These are phyloP conservation scores for Rhodotorula taiwanensis DNA, from an alignment of 768 basidiomycete species.

Conservation along the genomic window DNA sequence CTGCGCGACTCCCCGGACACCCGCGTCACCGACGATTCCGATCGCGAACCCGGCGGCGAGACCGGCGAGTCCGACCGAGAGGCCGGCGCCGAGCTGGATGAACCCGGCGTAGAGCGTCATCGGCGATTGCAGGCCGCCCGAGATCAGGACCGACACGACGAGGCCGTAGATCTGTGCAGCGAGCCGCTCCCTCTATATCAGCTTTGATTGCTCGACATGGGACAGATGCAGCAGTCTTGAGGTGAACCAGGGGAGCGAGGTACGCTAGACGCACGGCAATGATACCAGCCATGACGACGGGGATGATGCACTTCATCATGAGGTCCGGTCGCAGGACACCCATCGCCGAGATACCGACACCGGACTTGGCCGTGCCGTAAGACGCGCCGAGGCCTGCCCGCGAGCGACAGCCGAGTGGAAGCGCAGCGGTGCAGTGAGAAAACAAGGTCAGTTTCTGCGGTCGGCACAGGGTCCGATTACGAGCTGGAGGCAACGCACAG, in stretches of 20 bases:
- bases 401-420: no score
- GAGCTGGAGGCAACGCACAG: constrained; percentile 57
- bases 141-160: constrained; percentile 97
- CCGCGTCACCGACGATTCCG: constrained; percentile 97
- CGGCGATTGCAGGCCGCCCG: constrained; percentile 58
- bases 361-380: constrained; percentile 96
- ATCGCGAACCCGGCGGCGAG: constrained; percentile 94
- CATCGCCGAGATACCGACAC: constrained; percentile 90
- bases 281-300: constrained; percentile 99
- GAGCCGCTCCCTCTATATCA: no score
- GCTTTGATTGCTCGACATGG: no score
- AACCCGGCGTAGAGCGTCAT: constrained; percentile 94
- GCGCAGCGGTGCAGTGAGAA: no score
- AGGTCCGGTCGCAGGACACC: constrained; percentile 87
- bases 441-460: no score
- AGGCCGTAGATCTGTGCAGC: constrained; percentile 74
- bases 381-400: constrained; percentile 43
- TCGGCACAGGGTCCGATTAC: no score
- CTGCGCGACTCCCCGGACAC: constrained; percentile 94
- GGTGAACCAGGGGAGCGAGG: not conserved
- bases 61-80: constrained; percentile 86
- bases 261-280: constrained; percentile 70
- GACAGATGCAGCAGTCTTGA: no score
- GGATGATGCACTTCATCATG: constrained; percentile 96
- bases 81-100: constrained; percentile 86